Evolutionary conservation across 2,329 filamentous ascomycete species (phyloP).

Genomic region (Periconia digitata): DNA sequence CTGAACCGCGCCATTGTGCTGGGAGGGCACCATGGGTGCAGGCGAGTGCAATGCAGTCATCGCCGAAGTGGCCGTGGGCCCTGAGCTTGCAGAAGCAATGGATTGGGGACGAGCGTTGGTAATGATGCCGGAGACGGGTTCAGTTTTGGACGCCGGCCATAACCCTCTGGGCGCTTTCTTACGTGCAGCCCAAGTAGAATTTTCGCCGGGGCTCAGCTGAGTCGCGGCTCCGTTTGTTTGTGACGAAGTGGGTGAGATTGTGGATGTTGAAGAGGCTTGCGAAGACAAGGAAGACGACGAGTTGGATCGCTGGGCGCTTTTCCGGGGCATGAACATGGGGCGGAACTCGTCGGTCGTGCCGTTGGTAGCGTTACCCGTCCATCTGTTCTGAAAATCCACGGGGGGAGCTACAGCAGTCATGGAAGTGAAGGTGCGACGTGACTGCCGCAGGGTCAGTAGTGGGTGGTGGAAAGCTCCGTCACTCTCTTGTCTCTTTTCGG

Average conservation of each 20-base stretch:
- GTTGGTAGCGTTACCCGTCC: constrained; percentile 56
- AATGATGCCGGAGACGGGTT: constrained; percentile 65
- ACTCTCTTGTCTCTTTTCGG: constrained; percentile 20
- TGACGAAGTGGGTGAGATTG: constrained; percentile 62
- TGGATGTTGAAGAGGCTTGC: constrained; percentile 64
- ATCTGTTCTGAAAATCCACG: constrained; percentile 65
- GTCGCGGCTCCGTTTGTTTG: constrained; percentile 61
- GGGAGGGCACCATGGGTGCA: constrained; percentile 65
- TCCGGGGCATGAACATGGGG: constrained; percentile 82
- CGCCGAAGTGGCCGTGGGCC: constrained; percentile 60
- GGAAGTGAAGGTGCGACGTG: constrained; percentile 28
- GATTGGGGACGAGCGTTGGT: constrained; percentile 64
- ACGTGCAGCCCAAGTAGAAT: constrained; percentile 45
- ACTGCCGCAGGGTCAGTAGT: constrained; percentile 8
- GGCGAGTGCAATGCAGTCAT: constrained; percentile 66
- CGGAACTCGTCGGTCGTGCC: constrained; percentile 73
- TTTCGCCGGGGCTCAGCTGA: constrained; percentile 20
- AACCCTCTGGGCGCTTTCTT: constrained; percentile 58
- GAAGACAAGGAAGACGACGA: constrained; percentile 82
- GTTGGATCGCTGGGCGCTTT: constrained; percentile 81
- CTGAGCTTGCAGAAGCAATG: constrained; percentile 60
- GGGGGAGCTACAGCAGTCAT: constrained; percentile 71
- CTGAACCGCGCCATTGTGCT: constrained; percentile 66
- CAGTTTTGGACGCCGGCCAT: constrained; percentile 66
- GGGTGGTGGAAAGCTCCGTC: constrained; percentile 12